These are phyloP conservation scores for Millerozyma acaciae DNA, from an alignment of 805 yeast genomes.

Conservation along the genomic window DNA sequence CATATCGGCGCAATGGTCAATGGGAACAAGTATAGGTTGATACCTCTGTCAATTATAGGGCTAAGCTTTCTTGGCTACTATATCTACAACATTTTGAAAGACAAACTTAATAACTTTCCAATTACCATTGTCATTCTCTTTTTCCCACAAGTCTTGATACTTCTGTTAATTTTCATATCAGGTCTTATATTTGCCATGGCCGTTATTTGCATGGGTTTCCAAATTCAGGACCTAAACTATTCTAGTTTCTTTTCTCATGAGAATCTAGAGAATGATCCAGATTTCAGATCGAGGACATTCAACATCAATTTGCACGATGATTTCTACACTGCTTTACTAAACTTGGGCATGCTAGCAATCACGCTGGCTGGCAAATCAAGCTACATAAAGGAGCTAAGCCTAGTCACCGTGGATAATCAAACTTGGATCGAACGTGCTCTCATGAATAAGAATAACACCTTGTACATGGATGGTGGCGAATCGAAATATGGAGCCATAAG, in stretches of 20 bases:
- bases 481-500: conserved; percentile 1
- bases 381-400: conserved; percentile 56
- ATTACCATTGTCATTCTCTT: conserved; percentile 54
- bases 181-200: conserved; percentile 54
- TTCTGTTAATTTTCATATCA: conserved; percentile 50
- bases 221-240: conserved; percentile 31
- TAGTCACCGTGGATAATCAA: conserved; percentile 42
- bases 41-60: conserved; percentile 63
- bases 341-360: conserved; percentile 58
- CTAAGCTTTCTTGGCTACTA: conserved; percentile 44
- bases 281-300: conserved; percentile 20
- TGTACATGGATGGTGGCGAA: no score
- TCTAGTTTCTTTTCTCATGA: conserved; percentile 27
- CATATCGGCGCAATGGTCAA: conserved; percentile 61
- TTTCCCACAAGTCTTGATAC: conserved; percentile 60
- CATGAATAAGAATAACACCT: conserved; percentile 17
- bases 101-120: conserved; percentile 49
- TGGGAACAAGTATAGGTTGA: conserved; percentile 50
- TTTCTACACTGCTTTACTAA: conserved; percentile 58
- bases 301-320: conserved; percentile 52
- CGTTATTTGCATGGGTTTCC: conserved; percentile 49
- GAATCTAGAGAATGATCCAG: conserved; percentile 17
- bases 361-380: conserved; percentile 66
- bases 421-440: conserved; percentile 53
- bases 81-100: conserved; percentile 31